Conservation (phyloP, 352 stramenopile genomes). For the Aphanomyces invadans region DNA sequence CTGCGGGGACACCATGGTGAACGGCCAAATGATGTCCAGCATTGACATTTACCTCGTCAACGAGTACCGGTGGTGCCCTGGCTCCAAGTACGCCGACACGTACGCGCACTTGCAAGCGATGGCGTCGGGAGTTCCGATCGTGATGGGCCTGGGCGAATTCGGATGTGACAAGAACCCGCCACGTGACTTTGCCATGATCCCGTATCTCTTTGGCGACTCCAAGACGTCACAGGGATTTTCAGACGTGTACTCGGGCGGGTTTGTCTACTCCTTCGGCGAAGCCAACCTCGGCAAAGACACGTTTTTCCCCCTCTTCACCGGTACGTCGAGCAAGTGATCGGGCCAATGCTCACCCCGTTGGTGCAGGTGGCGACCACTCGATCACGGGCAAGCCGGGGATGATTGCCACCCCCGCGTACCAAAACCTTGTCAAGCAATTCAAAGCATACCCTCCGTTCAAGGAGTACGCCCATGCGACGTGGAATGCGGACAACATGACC, state of each 20-base stretch:
- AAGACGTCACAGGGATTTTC: slow-evolving; percentile 56
- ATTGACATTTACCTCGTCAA: slow-evolving; percentile 88
- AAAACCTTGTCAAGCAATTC: slow-evolving; percentile 52
- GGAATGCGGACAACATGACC: slow-evolving; percentile 42
- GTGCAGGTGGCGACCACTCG: slow-evolving; percentile 26
- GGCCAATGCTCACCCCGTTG: too few relatives aligned
- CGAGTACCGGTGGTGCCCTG: slow-evolving; percentile 79
- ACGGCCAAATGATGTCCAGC: slow-evolving; percentile 71
- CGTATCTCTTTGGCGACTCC: slow-evolving; percentile 69
- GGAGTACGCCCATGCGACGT: slow-evolving; percentile 49
- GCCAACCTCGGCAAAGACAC: slow-evolving; percentile 60
- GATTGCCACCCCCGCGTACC: slow-evolving; percentile 54
- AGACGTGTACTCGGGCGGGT: slow-evolving; percentile 71
- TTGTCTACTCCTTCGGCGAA: slow-evolving; percentile 82
- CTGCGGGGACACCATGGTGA: slow-evolving; percentile 74
- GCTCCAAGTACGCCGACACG: slow-evolving; percentile 53
- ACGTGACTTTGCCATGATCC: slow-evolving; percentile 68
- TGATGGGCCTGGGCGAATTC: slow-evolving; percentile 74
- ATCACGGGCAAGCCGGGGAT: slow-evolving; percentile 51
- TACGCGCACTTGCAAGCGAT: slow-evolving; percentile 69
- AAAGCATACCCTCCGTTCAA: slow-evolving; percentile 32
- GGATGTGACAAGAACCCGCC: slow-evolving; percentile 43
- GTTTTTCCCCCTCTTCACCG: slow-evolving; percentile 75
- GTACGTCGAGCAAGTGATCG: slow-evolving; percentile 32
- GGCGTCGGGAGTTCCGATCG: slow-evolving; percentile 69